phyloP scores from a whole-genome alignment of 2,329 filamentous ascomycete genomes.

The Colletotrichum lindemuthianum region DNA sequence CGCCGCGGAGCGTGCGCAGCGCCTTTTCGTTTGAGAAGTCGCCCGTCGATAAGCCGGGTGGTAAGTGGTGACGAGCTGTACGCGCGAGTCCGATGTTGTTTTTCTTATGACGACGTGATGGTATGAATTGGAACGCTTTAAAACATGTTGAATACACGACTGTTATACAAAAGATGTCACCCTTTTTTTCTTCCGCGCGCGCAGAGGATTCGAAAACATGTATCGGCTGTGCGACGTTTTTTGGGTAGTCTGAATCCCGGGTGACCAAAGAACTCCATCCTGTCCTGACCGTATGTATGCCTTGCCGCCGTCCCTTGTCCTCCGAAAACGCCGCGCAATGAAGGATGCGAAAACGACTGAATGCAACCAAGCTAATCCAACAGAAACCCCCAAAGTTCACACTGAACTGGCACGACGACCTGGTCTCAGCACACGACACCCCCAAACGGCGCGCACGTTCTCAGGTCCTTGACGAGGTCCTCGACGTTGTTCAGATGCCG shows the following conservation, averaged over 20 bases:
- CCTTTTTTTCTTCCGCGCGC: too few relatives aligned
- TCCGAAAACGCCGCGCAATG: conserved; percentile 32
- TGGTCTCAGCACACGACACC: conserved; percentile 60
- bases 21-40: conserved; percentile 28
- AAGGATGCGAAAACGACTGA: conserved; percentile 10
- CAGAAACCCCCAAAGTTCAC: conserved; percentile 32
- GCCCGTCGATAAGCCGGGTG: conserved; percentile 6
- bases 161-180: too few relatives aligned
- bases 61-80: too few relatives aligned
- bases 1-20: conserved; percentile 25
- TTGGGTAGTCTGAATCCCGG: too few relatives aligned
- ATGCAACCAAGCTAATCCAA: not conserved
- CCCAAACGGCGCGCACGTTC: conserved; percentile 80
- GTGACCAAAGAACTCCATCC: too few relatives aligned
- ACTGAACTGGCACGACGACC: conserved; percentile 3
- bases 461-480: conserved; percentile 84
- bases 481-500: conserved; percentile 84
- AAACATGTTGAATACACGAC: too few relatives aligned
- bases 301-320: not conserved
- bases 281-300: too few relatives aligned
- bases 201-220: too few relatives aligned
- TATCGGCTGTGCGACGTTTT: too few relatives aligned
- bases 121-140: too few relatives aligned
- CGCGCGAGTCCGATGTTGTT: too few relatives aligned
- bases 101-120: too few relatives aligned